phyloP scores from a whole-genome alignment of 371 early-diverging fungal species.

The Coemansia sp. region DNA sequence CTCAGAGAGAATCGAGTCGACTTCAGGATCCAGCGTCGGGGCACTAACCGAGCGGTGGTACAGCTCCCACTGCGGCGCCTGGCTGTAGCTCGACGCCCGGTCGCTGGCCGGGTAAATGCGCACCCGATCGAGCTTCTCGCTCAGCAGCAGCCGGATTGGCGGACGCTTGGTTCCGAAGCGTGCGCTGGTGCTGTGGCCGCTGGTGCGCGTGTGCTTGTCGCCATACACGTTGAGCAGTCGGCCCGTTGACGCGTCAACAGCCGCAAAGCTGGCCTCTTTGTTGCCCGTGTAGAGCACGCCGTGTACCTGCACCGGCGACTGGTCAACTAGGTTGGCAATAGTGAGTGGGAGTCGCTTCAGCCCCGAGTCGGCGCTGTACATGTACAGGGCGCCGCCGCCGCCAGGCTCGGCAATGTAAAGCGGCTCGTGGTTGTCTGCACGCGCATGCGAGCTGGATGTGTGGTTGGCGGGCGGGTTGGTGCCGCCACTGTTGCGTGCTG shows the following conservation, averaged over 20 bases:
- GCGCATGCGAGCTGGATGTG: neutral
- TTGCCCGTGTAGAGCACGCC: conserved; percentile 67
- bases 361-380: conserved; percentile 59
- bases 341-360: conserved; percentile 72
- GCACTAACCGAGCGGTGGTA: conserved; percentile 31
- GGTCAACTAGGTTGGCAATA: conserved; percentile 65
- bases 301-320: conserved; percentile 60
- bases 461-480: neutral
- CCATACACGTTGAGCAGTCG: conserved; percentile 50
- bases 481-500: conserved; percentile 5
- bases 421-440: conserved; percentile 39
- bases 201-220: conserved; percentile 10
- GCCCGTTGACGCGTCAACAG: conserved; percentile 72
- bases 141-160: conserved; percentile 22
- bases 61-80: conserved; percentile 42
- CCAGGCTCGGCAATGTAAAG: conserved; percentile 79
- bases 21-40: conserved; percentile 34
- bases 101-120: conserved; percentile 24
- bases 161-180: too few species aligned
- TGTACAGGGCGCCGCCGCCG: conserved; percentile 71
- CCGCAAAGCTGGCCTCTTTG: conserved; percentile 66
- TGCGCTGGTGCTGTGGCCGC: neutral
- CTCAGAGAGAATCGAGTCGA: conserved; percentile 35
- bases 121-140: conserved; percentile 38
- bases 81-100: conserved; percentile 1